Conservation (phyloP, 2,329 filamentous ascomycete genomes). For the Fusarium poae region DNA sequence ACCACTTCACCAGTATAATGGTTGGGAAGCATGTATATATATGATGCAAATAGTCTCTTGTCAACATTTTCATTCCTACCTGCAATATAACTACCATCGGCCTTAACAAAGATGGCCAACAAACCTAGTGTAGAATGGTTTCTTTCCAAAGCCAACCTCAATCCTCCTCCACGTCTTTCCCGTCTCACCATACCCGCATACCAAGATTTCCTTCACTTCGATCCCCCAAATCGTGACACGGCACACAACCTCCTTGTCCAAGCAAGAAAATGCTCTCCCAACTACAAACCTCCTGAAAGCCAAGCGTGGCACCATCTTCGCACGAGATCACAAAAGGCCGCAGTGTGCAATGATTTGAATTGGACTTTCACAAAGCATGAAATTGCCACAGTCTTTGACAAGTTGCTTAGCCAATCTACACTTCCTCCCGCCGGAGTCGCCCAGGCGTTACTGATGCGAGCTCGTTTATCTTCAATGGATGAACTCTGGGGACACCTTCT, state of each 20-base stretch:
- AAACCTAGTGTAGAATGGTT: constrained; percentile 23
- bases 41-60: not conserved
- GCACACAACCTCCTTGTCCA: constrained; percentile 20
- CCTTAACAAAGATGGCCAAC: constrained; percentile 2
- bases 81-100: too few relatives aligned
- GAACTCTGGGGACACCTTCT: constrained; percentile 30
- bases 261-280: constrained; percentile 1
- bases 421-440: constrained; percentile 23
- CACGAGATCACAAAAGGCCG: constrained; percentile 11
- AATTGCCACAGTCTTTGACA: constrained; percentile 20
- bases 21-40: not conserved
- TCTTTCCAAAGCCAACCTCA: constrained; percentile 16
- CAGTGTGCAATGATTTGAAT: not conserved
- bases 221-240: not conserved
- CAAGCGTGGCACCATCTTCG: constrained; percentile 22
- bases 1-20: too few relatives aligned
- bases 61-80: too few relatives aligned
- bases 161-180: constrained; percentile 9
- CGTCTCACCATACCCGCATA: constrained; percentile 6
- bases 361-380: constrained; percentile 35
- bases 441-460: constrained; percentile 13
- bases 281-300: not conserved
- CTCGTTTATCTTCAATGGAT: not conserved
- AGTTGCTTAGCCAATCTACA: not conserved
- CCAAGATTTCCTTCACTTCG: constrained; percentile 21